Conservation (phyloP, 2,329 filamentous ascomycete genomes). For the Elsinoe perseae region DNA sequence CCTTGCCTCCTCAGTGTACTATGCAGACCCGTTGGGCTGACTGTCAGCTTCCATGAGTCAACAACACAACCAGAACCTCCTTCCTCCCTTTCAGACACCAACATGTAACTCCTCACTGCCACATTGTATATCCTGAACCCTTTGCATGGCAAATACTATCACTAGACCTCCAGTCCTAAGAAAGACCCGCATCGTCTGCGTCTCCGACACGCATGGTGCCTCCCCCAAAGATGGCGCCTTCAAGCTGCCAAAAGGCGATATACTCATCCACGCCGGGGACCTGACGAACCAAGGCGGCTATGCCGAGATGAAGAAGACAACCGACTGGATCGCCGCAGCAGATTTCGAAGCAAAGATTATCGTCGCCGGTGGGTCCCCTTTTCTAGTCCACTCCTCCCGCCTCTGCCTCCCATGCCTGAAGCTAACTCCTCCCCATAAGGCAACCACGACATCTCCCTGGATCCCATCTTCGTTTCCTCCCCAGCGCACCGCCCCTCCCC, state of each 20-base stretch:
- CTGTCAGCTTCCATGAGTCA: not conserved
- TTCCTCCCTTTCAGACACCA: not conserved
- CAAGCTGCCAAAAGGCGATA: slow-evolving; percentile 62
- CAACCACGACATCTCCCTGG: slow-evolving; percentile 69
- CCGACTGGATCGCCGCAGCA: slow-evolving; percentile 59
- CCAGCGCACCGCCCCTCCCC: slow-evolving; percentile 46
- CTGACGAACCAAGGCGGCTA: slow-evolving; percentile 63
- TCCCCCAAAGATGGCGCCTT: slow-evolving; percentile 44
- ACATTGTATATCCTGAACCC: not conserved
- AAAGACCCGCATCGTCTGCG: slow-evolving; percentile 61
- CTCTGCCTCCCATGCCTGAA: not conserved
- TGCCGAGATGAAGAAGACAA: slow-evolving; percentile 50
- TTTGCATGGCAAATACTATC: slow-evolving; percentile 5
- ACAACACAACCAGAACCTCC: not conserved
- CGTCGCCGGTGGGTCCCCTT: slow-evolving; percentile 49
- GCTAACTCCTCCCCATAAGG: slow-evolving; percentile 39
- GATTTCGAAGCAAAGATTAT: slow-evolving; percentile 65
- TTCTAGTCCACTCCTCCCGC: slow-evolving; percentile 2
- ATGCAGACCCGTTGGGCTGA: not conserved
- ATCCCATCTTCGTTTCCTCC: slow-evolving; percentile 47
- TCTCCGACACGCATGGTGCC: slow-evolving; percentile 69
- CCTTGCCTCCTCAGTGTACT: not conserved
- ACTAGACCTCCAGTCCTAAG: not conserved
- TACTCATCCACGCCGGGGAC: slow-evolving; percentile 70
- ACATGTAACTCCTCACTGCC: not conserved